These are phyloP conservation scores for Sextonia rubra DNA, from an alignment of 164 flowering plant species.

Conservation along the genomic window DNA sequence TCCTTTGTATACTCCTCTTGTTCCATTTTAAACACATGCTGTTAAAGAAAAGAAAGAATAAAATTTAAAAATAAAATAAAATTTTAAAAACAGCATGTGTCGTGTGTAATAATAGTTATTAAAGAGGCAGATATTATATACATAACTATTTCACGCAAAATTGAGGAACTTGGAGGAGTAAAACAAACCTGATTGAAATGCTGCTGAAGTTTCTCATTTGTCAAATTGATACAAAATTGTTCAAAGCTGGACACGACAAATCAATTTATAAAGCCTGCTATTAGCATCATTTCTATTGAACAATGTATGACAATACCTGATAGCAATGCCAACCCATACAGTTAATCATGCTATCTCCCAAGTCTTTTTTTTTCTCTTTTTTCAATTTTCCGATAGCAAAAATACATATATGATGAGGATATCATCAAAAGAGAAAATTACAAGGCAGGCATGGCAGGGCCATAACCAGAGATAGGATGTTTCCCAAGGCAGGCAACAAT, in stretches of 20 bases:
- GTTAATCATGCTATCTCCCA: no score
- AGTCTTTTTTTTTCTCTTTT: no score
- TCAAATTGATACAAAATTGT: conserved; percentile 98
- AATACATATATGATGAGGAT: no score
- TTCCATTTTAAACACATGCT: conserved; percentile 99
- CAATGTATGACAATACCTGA: background rate
- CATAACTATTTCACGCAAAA: background rate
- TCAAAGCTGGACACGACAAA: conserved; percentile 68
- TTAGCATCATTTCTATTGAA: background rate
- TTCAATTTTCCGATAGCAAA: no score
- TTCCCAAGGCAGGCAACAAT: no score
- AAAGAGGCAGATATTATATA: background rate
- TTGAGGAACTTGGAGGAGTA: background rate
- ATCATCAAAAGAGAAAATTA: no score
- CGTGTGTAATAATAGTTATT: no score
- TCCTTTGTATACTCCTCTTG: conserved; percentile 98
- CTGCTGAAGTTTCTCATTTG: conserved; percentile 99
- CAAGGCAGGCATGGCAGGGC: no score
- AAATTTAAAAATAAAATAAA: conserved; percentile 2
- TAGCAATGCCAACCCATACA: background rate
- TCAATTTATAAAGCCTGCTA: background rate
- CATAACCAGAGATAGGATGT: no score
- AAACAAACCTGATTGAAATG: conserved; percentile 93
- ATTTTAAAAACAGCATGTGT: background rate
- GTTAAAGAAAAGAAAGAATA: conserved; percentile 15